Percentiles rank a stretch among this genome's conserved stretches.
phyloP scores from a whole-genome alignment of 1,139 yeast species.

The Meyerozyma carpophila region DNA sequence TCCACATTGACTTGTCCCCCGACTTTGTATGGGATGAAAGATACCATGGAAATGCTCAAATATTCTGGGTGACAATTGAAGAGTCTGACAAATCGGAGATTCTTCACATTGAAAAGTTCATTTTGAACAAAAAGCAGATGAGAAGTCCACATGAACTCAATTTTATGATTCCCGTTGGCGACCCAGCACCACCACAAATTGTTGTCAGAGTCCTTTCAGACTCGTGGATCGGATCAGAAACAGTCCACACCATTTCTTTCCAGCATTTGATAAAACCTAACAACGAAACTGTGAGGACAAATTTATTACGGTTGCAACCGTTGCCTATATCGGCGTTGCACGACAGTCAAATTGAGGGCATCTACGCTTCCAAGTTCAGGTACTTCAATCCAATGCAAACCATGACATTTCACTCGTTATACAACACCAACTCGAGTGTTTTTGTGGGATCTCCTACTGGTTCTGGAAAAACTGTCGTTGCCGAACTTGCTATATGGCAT shows the following conservation, averaged over 20 bases:
- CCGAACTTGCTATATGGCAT: conserved; percentile 96
- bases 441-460: conserved; percentile 99
- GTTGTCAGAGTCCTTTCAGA: conserved; percentile 78
- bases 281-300: conserved; percentile 81
- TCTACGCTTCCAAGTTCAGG: conserved; percentile 62
- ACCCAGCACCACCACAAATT: conserved; percentile 85
- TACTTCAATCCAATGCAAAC: conserved; percentile 99
- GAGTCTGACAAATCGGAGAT: conserved; percentile 72
- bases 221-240: conserved; percentile 84
- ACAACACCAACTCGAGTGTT: conserved; percentile 71
- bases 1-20: conserved; percentile 64
- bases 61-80: conserved; percentile 91
- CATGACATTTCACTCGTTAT: conserved; percentile 88
- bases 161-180: conserved; percentile 86
- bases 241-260: conserved; percentile 74
- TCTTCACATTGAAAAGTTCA: conserved; percentile 76
- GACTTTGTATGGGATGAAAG: conserved; percentile 82
- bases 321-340: conserved; percentile 80
- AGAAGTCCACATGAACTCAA: conserved; percentile 67
- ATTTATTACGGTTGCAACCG: conserved; percentile 75
- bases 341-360: conserved; percentile 57
- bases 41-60: conserved; percentile 78
- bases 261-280: conserved; percentile 87
- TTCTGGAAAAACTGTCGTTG: conserved; percentile 96
- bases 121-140: conserved; percentile 57